Percentiles rank a stretch among this genome's conserved stretches.
phyloP scores from a whole-genome alignment of 768 basidiomycete species.

The Mycena chlorophos region DNA sequence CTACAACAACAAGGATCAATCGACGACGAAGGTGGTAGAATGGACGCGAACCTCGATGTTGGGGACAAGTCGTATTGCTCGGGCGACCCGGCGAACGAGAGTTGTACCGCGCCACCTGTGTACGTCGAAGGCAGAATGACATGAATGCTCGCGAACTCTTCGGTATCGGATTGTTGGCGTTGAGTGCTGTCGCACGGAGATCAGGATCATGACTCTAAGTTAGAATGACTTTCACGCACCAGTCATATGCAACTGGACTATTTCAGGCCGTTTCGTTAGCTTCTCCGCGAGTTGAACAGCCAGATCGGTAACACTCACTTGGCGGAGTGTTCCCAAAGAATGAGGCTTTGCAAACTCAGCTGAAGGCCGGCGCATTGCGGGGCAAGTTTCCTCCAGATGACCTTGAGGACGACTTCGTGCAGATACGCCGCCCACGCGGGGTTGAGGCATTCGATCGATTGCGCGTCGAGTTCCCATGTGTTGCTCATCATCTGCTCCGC shows the following conservation, averaged over 20 bases:
- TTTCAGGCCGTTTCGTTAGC: neutral
- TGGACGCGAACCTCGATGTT: constrained; percentile 16
- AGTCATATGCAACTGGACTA: constrained; percentile 13
- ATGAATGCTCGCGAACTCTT: constrained; percentile 20
- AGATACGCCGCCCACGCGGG: constrained; percentile 21
- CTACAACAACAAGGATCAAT: neutral
- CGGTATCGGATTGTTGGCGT: neutral
- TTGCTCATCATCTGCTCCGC: constrained; percentile 4
- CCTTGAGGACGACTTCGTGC: constrained; percentile 19
- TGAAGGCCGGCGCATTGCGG: constrained; percentile 13
- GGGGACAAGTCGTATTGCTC: constrained; percentile 21
- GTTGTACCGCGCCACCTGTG: constrained; percentile 19
- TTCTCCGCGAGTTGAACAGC: neutral
- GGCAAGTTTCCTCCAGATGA: constrained; percentile 20
- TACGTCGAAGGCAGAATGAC: constrained; percentile 20
- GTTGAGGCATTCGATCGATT: constrained; percentile 15
- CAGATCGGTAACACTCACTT: constrained; percentile 18
- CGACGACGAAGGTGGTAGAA: neutral
- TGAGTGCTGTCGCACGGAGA: constrained; percentile 8
- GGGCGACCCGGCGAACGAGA: constrained; percentile 14
- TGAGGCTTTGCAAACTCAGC: constrained; percentile 11
- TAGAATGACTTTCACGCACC: too few relatives aligned
- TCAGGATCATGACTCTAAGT: neutral
- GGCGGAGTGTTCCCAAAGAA: constrained; percentile 18
- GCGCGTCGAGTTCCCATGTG: constrained; percentile 19